phyloP scores from a whole-genome alignment of 164 flowering plant genomes.

The Tinospora cordifolia region DNA sequence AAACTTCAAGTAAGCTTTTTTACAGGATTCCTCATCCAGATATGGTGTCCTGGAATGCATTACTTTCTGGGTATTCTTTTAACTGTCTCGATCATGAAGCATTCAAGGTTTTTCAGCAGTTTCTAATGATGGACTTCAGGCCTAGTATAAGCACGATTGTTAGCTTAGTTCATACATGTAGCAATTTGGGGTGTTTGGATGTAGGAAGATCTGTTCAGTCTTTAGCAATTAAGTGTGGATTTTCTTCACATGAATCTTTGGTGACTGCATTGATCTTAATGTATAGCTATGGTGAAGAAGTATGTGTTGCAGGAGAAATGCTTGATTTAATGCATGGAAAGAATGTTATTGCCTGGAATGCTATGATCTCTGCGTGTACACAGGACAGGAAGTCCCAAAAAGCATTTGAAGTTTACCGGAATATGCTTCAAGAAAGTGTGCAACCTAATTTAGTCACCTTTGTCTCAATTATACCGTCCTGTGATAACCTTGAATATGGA shows the following conservation, averaged over 20 bases:
- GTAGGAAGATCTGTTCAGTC: slow-evolving; percentile 16
- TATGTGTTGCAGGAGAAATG: slow-evolving; percentile 10
- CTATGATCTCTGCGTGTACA: slow-evolving; percentile 23
- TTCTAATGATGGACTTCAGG: slow-evolving; percentile 13
- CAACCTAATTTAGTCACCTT: slow-evolving; percentile 18
- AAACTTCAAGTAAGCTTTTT: slow-evolving; percentile 9
- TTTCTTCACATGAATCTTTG: slow-evolving; percentile 12
- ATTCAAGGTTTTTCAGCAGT: slow-evolving; percentile 9
- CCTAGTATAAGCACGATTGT: slow-evolving; percentile 23
- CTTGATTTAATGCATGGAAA: slow-evolving; percentile 14
- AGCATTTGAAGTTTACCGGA: slow-evolving; percentile 18
- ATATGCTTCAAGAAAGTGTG: slow-evolving; percentile 13
- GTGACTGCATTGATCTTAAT: slow-evolving; percentile 20
- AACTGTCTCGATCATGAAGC: slow-evolving; percentile 10
- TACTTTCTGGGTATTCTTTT: slow-evolving; percentile 29
- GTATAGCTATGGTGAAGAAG: slow-evolving; percentile 15
- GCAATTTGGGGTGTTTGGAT: slow-evolving; percentile 8
- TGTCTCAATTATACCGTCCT: slow-evolving; percentile 20
- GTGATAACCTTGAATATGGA: slow-evolving; percentile 10
- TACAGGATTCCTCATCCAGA: slow-evolving; percentile 32
- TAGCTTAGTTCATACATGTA: slow-evolving; percentile 19
- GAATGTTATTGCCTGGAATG: slow-evolving; percentile 21
- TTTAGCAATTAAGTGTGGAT: slow-evolving; percentile 17
- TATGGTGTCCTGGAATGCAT: slow-evolving; percentile 36
- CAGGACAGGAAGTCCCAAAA: slow-evolving; percentile 13